phyloP scores from a whole-genome alignment of 345 rosid genomes.

The Murraya koenigii region DNA sequence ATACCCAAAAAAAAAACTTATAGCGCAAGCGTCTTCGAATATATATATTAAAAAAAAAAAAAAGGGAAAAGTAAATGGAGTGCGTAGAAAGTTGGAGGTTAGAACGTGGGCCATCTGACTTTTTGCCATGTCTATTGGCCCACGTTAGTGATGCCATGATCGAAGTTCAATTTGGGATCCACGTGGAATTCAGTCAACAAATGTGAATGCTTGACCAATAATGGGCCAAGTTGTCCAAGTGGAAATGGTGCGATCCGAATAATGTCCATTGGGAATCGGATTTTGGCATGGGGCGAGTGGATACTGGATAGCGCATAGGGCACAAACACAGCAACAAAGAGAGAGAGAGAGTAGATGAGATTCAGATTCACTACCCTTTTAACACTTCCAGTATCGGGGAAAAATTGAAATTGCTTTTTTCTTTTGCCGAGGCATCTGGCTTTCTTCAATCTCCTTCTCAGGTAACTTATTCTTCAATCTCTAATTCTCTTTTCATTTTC shows the following conservation, averaged over 20 bases:
- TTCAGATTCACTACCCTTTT: not conserved
- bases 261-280: not conserved
- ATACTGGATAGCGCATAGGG: not conserved
- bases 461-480: conserved; percentile 5
- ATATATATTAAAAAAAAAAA: too few species aligned
- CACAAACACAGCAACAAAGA: too few species aligned
- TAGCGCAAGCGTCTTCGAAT: too few species aligned
- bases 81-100: not conserved
- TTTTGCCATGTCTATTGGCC: not conserved
- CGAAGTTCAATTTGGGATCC: not conserved
- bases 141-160: not conserved
- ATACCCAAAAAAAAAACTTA: too few species aligned
- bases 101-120: not conserved
- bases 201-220: not conserved
- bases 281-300: not conserved
- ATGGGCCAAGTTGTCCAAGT: not conserved
- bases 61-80: not conserved
- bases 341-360: too few species aligned
- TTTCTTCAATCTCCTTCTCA: not conserved
- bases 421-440: not conserved
- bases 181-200: not conserved
- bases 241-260: not conserved
- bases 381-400: too few species aligned
- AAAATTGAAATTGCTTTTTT: too few species aligned
- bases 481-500: not conserved